Conservation (phyloP, 2,329 filamentous ascomycete genomes). For the Neonectria sp. region DNA sequence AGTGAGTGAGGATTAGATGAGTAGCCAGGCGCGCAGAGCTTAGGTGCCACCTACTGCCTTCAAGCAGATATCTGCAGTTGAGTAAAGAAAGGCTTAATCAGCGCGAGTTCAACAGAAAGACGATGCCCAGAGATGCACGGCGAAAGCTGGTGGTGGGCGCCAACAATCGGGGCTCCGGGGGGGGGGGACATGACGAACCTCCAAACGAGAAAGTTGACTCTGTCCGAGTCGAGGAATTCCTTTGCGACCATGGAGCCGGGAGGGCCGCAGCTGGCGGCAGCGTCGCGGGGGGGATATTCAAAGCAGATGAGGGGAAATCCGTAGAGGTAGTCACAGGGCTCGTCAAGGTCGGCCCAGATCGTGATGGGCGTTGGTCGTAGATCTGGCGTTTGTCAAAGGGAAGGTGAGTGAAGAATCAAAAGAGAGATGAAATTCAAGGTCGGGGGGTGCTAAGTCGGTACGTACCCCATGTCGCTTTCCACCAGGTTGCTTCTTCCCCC, state of each 20-base stretch:
- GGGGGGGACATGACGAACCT: constrained; percentile 67
- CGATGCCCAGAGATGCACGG: constrained; percentile 24
- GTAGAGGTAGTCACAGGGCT: constrained; percentile 36
- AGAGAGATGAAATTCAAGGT: constrained; percentile 55
- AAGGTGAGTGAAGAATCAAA: constrained; percentile 53
- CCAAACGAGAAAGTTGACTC: constrained; percentile 80
- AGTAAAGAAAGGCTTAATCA: constrained; percentile 39
- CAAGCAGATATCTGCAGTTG: constrained; percentile 68
- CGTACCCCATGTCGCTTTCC: constrained; percentile 43
- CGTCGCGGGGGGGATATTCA: constrained; percentile 43
- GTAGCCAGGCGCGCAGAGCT: constrained; percentile 34
- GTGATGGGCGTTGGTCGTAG: constrained; percentile 36
- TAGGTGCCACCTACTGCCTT: constrained; percentile 70
- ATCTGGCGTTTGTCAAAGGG: constrained; percentile 41
- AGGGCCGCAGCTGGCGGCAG: constrained; percentile 53
- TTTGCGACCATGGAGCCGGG: constrained; percentile 65
- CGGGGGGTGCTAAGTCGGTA: constrained; percentile 49
- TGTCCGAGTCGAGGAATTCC: constrained; percentile 76
- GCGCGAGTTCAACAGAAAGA: constrained; percentile 35
- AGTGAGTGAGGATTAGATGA: constrained; percentile 45
- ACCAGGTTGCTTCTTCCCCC: constrained; percentile 34
- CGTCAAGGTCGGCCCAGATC: constrained; percentile 37
- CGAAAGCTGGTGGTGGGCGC: constrained; percentile 25
- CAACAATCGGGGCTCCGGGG: constrained; percentile 41
- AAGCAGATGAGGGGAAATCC: constrained; percentile 27